Percentiles rank a stretch among this genome's conserved stretches.
phyloP scores from a whole-genome alignment of 495 filamentous ascomycete species.

The Podospora tetraspora region DNA sequence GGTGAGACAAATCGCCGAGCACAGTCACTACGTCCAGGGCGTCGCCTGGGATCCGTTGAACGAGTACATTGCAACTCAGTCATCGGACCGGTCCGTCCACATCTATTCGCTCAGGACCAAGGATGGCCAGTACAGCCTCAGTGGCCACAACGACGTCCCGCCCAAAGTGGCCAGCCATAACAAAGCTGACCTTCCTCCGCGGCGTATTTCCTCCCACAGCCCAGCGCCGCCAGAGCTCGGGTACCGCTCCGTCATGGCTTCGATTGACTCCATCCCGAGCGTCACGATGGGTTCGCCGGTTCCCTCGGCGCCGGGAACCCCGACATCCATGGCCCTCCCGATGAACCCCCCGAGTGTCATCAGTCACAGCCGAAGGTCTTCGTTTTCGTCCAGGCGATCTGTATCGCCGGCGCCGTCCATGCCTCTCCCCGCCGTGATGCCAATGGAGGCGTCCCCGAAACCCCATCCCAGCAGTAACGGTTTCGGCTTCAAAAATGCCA shows the following conservation, averaged over 20 bases:
- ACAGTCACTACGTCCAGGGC: conserved; percentile 98
- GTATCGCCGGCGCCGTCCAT: conserved; percentile 93
- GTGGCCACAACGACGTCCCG: conserved; percentile 41
- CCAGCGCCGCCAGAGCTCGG: conserved; percentile 82
- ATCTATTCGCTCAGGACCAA: conserved; percentile 95
- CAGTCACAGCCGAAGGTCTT: conserved; percentile 87
- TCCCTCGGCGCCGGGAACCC: conserved; percentile 92
- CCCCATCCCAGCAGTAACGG: conserved; percentile 52
- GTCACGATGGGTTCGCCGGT: conserved; percentile 71
- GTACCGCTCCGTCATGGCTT: conserved; percentile 51
- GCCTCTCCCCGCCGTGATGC: conserved; percentile 94
- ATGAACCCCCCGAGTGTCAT: conserved; percentile 93
- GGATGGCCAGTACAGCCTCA: conserved; percentile 86
- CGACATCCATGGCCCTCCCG: conserved; percentile 78
- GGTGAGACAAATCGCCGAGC: conserved; percentile 94
- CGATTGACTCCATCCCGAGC: conserved; percentile 46
- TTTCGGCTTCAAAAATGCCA: conserved; percentile 72
- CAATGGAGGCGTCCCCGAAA: conserved; percentile 81
- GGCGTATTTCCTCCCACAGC: conserved; percentile 86
- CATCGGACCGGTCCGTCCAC: conserved; percentile 94
- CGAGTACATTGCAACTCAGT: conserved; percentile 97
- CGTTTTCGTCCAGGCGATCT: conserved; percentile 89
- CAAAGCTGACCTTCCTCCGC: conserved; percentile 86
- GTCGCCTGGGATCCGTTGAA: conserved; percentile 98
- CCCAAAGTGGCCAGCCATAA: conserved; percentile 49